phyloP scores from a whole-genome alignment of 2,329 filamentous ascomycete genomes.

The Fusarium mexicanum region DNA sequence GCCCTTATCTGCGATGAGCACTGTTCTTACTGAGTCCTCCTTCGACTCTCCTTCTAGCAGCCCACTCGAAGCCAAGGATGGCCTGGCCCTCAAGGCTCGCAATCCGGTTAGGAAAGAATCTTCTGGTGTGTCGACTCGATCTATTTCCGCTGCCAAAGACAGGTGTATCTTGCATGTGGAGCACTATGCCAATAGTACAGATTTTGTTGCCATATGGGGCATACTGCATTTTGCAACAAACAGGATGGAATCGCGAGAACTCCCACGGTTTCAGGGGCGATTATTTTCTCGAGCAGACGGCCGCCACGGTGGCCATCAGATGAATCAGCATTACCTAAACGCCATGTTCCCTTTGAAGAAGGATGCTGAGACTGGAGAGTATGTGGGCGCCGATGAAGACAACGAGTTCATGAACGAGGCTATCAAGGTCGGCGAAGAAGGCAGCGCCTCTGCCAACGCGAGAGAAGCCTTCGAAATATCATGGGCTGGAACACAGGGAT shows the following conservation, averaged over 20 bases:
- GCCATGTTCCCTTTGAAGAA: conserved; percentile 66
- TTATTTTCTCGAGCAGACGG: conserved; percentile 65
- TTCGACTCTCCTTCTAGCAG: conserved; percentile 39
- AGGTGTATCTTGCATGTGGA: conserved; percentile 76
- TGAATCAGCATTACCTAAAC: conserved; percentile 70
- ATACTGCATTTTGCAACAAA: conserved; percentile 73
- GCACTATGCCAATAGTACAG: conserved; percentile 79
- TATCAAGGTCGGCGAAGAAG: conserved; percentile 57
- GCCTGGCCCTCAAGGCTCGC: conserved; percentile 14
- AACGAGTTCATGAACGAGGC: conserved; percentile 71
- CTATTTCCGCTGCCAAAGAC: conserved; percentile 52
- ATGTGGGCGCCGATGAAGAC: conserved; percentile 56
- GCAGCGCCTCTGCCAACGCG: conserved; percentile 55
- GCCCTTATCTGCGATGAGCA: conserved; percentile 49
- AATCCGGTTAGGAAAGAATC: conserved; percentile 35
- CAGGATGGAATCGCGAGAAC: conserved; percentile 50
- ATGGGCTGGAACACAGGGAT: conserved; percentile 55
- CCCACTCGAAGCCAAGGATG: conserved; percentile 33
- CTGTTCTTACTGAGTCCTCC: conserved; percentile 50
- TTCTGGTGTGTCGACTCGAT: conserved; percentile 48
- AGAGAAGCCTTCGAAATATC: conserved; percentile 60
- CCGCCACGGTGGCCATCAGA: conserved; percentile 63
- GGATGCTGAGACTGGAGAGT: conserved; percentile 53
- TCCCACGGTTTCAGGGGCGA: conserved; percentile 69
- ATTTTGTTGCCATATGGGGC: conserved; percentile 80